phyloP scores from a whole-genome alignment of 2,329 filamentous ascomycete genomes.

The Pyrenochaeta sp. region DNA sequence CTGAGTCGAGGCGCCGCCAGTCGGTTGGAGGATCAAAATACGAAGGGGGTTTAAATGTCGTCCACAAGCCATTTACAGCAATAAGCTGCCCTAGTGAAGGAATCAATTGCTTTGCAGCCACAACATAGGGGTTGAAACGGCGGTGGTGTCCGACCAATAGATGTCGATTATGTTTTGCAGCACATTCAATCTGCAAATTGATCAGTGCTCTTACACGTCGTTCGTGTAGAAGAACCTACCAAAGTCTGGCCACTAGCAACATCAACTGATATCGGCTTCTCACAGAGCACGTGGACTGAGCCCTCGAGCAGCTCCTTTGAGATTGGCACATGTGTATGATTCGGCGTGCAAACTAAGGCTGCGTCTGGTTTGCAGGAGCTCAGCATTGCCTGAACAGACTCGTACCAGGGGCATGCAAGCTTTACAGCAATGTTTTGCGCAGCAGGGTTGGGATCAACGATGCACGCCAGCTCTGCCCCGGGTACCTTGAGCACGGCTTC shows the following conservation, averaged over 20 bases:
- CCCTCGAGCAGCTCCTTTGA: slow-evolving; percentile 58
- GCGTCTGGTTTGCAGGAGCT: slow-evolving; percentile 57
- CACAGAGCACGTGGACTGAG: slow-evolving; percentile 64
- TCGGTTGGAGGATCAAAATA: slow-evolving; percentile 61
- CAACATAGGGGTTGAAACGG: slow-evolving; percentile 66
- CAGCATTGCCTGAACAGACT: slow-evolving; percentile 56
- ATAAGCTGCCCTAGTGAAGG: slow-evolving; percentile 57
- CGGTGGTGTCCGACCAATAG: slow-evolving; percentile 67
- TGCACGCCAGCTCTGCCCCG: slow-evolving; percentile 52
- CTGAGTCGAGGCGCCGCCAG: slow-evolving; percentile 58
- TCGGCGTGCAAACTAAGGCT: slow-evolving; percentile 68
- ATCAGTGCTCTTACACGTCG: not conserved
- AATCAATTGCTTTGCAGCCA: slow-evolving; percentile 59
- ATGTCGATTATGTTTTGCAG: slow-evolving; percentile 42
- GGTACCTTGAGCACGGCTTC: slow-evolving; percentile 53
- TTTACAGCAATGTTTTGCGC: slow-evolving; percentile 46
- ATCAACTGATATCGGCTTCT: slow-evolving; percentile 64
- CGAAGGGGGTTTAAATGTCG: slow-evolving; percentile 58
- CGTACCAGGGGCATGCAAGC: slow-evolving; percentile 52
- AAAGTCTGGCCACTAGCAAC: slow-evolving; percentile 48
- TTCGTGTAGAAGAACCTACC: slow-evolving; percentile 13
- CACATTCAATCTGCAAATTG: slow-evolving; percentile 25
- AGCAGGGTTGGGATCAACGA: slow-evolving; percentile 58
- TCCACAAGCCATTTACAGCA: slow-evolving; percentile 66
- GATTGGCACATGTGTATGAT: slow-evolving; percentile 64